Evolutionary conservation across 139 green algal genomes (phyloP).

Genomic region (Tetradesmus lagerheimii): DNA sequence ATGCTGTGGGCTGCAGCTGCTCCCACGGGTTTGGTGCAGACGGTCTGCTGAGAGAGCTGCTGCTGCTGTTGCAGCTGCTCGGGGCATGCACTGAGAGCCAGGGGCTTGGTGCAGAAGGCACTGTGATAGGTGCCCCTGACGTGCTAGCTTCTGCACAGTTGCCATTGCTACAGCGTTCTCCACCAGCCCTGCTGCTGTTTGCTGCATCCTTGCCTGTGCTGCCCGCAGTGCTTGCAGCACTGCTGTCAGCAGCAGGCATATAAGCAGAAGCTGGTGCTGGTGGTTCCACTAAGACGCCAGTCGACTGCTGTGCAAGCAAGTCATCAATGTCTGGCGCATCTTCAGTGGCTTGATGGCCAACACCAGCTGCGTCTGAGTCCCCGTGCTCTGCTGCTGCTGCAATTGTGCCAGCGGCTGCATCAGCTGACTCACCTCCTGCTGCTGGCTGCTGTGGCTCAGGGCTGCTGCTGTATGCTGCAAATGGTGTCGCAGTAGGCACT

Average conservation of each 20-base stretch:
- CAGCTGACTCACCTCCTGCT: neutral
- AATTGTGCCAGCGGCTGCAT: neutral
- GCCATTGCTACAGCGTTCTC: neutral
- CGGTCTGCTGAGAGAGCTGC: slow-evolving; percentile 1
- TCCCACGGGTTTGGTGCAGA: slow-evolving; percentile 13
- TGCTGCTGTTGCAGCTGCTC: neutral
- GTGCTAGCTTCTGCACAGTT: neutral
- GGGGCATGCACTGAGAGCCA: neutral
- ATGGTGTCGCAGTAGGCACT: neutral
- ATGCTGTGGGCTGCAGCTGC: neutral
- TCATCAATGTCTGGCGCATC: slow-evolving; percentile 14
- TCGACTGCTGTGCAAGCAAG: neutral
- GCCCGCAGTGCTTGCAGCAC: neutral
- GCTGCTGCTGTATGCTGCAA: neutral
- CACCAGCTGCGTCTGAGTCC: neutral
- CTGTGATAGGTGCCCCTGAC: neutral
- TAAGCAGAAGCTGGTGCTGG: neutral
- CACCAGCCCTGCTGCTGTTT: neutral
- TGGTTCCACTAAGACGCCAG: neutral
- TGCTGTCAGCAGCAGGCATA: neutral
- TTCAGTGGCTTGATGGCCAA: neutral
- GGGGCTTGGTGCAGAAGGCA: neutral
- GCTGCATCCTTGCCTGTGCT: neutral
- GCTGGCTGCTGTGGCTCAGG: neutral
- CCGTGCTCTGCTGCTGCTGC: neutral